Percentiles rank a stretch among this genome's conserved stretches.
Conservation (phyloP, 208 protist genomes). For the Trypanosoma scelopori region DNA sequence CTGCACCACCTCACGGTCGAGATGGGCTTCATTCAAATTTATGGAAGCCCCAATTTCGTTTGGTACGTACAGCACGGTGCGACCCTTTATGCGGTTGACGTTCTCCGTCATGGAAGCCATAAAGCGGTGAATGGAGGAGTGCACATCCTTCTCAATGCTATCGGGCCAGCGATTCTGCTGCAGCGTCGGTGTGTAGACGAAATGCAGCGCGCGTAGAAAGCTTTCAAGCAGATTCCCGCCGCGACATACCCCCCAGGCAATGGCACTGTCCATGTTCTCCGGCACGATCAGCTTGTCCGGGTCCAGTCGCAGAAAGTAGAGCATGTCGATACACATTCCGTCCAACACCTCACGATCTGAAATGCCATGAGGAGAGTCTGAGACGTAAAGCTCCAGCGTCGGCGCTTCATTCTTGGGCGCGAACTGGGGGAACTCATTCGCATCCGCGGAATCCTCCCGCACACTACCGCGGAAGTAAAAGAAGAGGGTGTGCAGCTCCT, state of each 20-base stretch:
- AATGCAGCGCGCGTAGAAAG: constrained; percentile 86
- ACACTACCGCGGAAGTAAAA: constrained; percentile 54
- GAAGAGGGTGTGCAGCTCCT: constrained; percentile 67
- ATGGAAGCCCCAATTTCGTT: constrained; percentile 70
- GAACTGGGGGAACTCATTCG: background rate
- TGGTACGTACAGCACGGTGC: constrained; percentile 98
- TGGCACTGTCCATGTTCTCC: constrained; percentile 82
- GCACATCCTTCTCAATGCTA: constrained; percentile 96
- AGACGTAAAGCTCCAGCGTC: constrained; percentile 21
- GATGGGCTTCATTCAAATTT: constrained; percentile 53
- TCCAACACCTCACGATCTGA: constrained; percentile 32
- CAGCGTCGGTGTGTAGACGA: constrained; percentile 81
- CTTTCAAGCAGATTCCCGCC: constrained; percentile 73
- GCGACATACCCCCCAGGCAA: constrained; percentile 79
- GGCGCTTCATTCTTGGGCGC: background rate
- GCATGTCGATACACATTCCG: constrained; percentile 49
- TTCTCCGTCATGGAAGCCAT: constrained; percentile 97
- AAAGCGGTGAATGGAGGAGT: constrained; percentile 94
- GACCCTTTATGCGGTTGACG: constrained; percentile 91
- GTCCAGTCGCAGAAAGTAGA: constrained; percentile 81
- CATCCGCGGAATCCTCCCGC: background rate
- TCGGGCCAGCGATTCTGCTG: constrained; percentile 93
- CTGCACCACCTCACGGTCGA: constrained; percentile 96
- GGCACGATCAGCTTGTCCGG: constrained; percentile 81
- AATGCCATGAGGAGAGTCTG: constrained; percentile 35